Evolutionary conservation across 768 basidiomycete species (phyloP).

Genomic region (Suillus brevipes): DNA sequence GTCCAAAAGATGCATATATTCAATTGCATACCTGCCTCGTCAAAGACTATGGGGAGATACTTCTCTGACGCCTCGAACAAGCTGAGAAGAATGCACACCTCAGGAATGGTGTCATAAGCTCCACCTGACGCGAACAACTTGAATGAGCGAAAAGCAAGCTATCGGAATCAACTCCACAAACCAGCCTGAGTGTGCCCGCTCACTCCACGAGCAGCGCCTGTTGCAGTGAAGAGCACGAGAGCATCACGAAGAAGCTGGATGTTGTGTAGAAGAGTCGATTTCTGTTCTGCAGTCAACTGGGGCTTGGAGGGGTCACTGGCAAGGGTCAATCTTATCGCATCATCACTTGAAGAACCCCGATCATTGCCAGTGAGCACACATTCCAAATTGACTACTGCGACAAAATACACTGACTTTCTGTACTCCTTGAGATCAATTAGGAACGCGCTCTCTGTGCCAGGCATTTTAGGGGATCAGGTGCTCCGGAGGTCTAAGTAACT

Average conservation of each 20-base stretch:
- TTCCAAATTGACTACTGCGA: neutral
- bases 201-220: conserved; percentile 82
- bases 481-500: conserved; percentile 1
- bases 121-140: conserved; percentile 44
- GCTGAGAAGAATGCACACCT: conserved; percentile 76
- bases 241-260: conserved; percentile 83
- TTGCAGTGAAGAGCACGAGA: conserved; percentile 84
- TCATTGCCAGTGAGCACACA: conserved; percentile 11
- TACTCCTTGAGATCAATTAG: conserved; percentile 78
- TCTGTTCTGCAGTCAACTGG: conserved; percentile 63
- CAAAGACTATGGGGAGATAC: conserved; percentile 71
- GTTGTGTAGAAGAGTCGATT: conserved; percentile 57
- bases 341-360: neutral
- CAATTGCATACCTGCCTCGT: conserved; percentile 70
- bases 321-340: conserved; percentile 56
- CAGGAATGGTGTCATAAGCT: conserved; percentile 78
- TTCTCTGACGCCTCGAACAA: conserved; percentile 65
- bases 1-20: neutral
- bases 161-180: conserved; percentile 19
- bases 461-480: conserved; percentile 31
- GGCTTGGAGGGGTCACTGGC: conserved; percentile 72
- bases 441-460: conserved; percentile 49
- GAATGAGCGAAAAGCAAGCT: conserved; percentile 18
- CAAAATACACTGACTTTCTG: conserved; percentile 57
- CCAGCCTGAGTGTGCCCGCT: conserved; percentile 89